Base-by-base conservation (phyloP, 208 protist species). In the Crithidia acanthocephali region DNA sequence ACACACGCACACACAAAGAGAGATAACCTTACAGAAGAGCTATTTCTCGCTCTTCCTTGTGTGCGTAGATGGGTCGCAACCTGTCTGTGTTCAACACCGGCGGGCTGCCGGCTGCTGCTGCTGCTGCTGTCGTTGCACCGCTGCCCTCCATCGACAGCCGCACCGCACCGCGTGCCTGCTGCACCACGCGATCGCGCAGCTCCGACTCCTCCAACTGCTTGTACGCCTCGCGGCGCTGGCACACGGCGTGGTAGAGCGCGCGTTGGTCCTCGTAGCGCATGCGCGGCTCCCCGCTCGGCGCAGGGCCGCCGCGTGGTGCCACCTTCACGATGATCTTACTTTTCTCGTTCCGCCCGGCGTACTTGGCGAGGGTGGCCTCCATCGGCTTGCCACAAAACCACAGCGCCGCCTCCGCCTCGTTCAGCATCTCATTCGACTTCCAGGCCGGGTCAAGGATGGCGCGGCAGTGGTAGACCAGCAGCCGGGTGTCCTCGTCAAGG, bases 221-320 rank as follows among this genome's bases (percentile, higher is more conserved):
- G 70, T 83, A 82, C 58, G 59, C 56, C 60, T 88, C 87, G 20
- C 86, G 80, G 47, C 79, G 71, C 66, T 83, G 58, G 16, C 81
- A 84, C 70, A 91, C 82, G 42, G 71, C 76, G 20, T 67, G 47
- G 72, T 77, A 88, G 22, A 94, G 58, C 22, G 81, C 83, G 13
- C 88, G 88, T 66, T 96, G 91, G 50, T 92, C 88, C 35, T 92
- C 91, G 78, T 96, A 96, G 37, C 74, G 60, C 58, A 96, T 90
- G 23, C 85, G 77, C 20, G 91, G 91, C 78, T 96, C 88, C 15
- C 58, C 72, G 56, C 81, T 87, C 28, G 91, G 91, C 7, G 91
- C 74, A 6, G 81, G 64, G 1, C 88, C 88, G 11, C 58, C 79
- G 28, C 76, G 74, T n/a, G 84, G 77, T 6, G 83, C 78, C 3